Conservation (phyloP, 345 rosid species). For the Salix caprea region DNA sequence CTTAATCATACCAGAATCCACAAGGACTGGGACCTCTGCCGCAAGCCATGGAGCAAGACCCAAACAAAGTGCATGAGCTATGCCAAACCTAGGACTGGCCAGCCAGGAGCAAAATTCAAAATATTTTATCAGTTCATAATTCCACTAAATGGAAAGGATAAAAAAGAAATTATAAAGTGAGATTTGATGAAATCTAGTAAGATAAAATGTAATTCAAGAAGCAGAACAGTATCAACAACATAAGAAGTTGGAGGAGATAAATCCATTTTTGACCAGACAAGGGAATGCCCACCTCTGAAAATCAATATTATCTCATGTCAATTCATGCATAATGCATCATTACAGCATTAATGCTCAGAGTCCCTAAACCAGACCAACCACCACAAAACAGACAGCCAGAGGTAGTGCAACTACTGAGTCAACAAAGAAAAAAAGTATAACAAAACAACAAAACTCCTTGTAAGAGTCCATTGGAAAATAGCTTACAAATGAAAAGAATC, state of each 20-base stretch:
- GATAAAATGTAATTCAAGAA: background rate
- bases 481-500: too few relatives aligned
- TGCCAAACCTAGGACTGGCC: conserved; percentile 86
- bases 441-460: too few relatives aligned
- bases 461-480: too few relatives aligned
- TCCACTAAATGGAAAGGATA: background rate
- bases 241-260: background rate
- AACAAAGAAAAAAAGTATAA: too few relatives aligned
- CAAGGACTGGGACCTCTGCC: conserved; percentile 92
- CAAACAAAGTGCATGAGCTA: conserved; percentile 95
- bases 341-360: background rate
- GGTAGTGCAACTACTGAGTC: too few relatives aligned
- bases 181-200: background rate
- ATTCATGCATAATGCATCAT: background rate
- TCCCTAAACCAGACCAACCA: background rate
- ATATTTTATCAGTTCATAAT: background rate
- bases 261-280: background rate
- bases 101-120: conserved; percentile 1
- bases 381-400: too few relatives aligned
- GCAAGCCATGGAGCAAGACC: conserved; percentile 99
- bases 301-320: background rate
- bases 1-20: conserved; percentile 94
- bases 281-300: background rate
- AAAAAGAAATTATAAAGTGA: background rate
- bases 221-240: background rate